Evolutionary conservation across 805 yeast species (phyloP), one percentile per base, ranked within the genome.

Genomic region (Saccharomyces kudriavzevii): DNA sequence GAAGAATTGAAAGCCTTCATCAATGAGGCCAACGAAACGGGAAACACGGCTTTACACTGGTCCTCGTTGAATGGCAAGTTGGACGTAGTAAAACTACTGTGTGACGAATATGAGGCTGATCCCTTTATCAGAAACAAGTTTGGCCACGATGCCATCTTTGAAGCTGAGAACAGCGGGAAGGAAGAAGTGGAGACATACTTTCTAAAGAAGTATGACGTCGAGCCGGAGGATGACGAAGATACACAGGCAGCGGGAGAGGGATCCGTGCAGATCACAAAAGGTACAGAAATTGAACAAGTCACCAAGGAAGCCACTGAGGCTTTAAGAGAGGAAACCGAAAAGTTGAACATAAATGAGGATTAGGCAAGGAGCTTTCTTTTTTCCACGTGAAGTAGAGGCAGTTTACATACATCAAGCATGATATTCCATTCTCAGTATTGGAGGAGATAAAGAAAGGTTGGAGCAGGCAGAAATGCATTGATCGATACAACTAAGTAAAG

Each of bases 21-120:
- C 20, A 78, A 81, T 56, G 63, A 70, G 20, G 76, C 74, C 52
- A 94, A 94, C 66, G 86, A 81, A 49, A 81, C 86, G 22, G 99
- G 98, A 1, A 94, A 94, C 68, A 91, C 99, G 0, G 87, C 98
- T 0, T 75, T 94, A 58, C 98, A 94, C 68, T 94, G 99, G 99
- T 97, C 98, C 0, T 79, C 96, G 0, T 79, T 83, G 59, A 90
- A 88, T 63, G 98, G 97, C 1, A 90, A 90, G 62, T 69, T 89
- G 54, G 83, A 79, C 2, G 74, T 85, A 8, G 92, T 89, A 22
- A 71, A 85, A 66, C 62, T 80, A 11, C 73, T 94, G 47, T 84
- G 92, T 68, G 92, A 87, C 22, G 77, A 81, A 54, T 87, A 80
- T 60, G 78, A 79, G 4, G 96, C 90, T 0, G 96, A 92, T 67